Conservation (phyloP, 768 basidiomycete species). For the Grammothele lineata region DNA sequence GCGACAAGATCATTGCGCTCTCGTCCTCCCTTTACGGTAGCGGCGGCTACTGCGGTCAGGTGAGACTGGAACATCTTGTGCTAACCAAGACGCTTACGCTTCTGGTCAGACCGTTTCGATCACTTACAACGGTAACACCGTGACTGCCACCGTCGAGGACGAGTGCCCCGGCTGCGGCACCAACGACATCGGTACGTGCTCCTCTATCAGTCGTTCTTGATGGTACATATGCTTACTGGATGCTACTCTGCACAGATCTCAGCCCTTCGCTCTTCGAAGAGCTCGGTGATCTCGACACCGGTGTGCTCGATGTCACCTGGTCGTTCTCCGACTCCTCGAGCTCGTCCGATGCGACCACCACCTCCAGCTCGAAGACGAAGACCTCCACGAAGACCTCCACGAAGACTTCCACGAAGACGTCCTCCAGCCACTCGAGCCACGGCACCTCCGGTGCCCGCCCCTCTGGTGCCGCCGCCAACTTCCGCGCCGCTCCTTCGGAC, state of each 20-base stretch:
- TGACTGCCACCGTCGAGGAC: slow-evolving; percentile 49
- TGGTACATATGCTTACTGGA: neutral
- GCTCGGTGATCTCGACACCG: slow-evolving; percentile 42
- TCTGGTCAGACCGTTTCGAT: slow-evolving; percentile 50
- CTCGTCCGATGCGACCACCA: neutral
- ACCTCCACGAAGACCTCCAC: no score
- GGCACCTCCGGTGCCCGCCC: neutral
- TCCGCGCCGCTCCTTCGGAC: neutral
- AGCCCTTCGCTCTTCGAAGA: slow-evolving; percentile 56
- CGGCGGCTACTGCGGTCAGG: slow-evolving; percentile 44
- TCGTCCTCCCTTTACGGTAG: slow-evolving; percentile 45
- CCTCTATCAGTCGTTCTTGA: neutral
- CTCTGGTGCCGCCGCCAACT: neutral
- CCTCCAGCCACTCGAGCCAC: neutral
- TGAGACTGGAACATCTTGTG: neutral
- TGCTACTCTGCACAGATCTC: slow-evolving; percentile 59
- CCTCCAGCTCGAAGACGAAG: no score
- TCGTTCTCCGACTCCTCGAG: slow-evolving; percentile 32
- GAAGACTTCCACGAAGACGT: no score
- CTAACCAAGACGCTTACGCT: neutral
- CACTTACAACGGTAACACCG: slow-evolving; percentile 51
- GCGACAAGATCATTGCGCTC: slow-evolving; percentile 57
- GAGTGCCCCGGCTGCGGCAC: slow-evolving; percentile 53
- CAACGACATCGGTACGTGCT: slow-evolving; percentile 50
- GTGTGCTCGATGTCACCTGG: slow-evolving; percentile 54